phyloP scores from a whole-genome alignment of 208 protist species.

The Crithidia thermophila region DNA sequence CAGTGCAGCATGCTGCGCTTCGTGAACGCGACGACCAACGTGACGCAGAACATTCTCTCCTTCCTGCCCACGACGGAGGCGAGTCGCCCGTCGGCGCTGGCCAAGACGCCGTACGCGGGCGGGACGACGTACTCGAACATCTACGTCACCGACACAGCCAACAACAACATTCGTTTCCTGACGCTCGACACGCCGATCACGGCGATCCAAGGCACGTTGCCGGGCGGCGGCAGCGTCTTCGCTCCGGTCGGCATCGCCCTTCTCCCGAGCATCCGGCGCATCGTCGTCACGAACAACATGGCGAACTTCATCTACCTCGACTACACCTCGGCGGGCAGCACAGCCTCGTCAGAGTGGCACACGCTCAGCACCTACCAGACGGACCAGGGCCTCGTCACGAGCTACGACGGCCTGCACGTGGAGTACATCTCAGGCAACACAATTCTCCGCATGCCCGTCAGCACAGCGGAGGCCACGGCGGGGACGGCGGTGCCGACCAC shows the following conservation, averaged over 20 bases:
- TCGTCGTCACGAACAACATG: constrained; percentile 9
- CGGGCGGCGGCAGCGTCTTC: constrained; percentile 17
- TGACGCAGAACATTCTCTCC: constrained; percentile 31
- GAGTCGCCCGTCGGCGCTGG: constrained; percentile 5
- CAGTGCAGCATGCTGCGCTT: constrained; percentile 56
- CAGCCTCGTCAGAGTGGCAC: constrained; percentile 6
- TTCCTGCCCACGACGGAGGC: neutral
- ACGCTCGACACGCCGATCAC: constrained; percentile 14
- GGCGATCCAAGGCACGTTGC: constrained; percentile 1
- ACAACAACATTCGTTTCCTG: constrained; percentile 17
- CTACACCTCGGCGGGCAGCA: neutral
- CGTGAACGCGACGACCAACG: constrained; percentile 30
- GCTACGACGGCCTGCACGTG: constrained; percentile 14
- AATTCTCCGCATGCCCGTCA: constrained; percentile 13
- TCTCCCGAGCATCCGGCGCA: constrained; percentile 8
- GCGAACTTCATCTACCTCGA: constrained; percentile 10
- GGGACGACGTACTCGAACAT: constrained; percentile 17
- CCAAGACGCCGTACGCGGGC: constrained; percentile 13
- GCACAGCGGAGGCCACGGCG: neutral
- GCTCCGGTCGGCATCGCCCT: constrained; percentile 13
- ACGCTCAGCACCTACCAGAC: constrained; percentile 5
- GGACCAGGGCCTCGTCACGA: constrained; percentile 5
- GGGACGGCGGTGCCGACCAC: neutral
- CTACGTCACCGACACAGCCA: constrained; percentile 13
- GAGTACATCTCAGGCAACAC: constrained; percentile 12